Evolutionary conservation across 306 rosid species (phyloP).

Genomic region (Lupinus albus): DNA sequence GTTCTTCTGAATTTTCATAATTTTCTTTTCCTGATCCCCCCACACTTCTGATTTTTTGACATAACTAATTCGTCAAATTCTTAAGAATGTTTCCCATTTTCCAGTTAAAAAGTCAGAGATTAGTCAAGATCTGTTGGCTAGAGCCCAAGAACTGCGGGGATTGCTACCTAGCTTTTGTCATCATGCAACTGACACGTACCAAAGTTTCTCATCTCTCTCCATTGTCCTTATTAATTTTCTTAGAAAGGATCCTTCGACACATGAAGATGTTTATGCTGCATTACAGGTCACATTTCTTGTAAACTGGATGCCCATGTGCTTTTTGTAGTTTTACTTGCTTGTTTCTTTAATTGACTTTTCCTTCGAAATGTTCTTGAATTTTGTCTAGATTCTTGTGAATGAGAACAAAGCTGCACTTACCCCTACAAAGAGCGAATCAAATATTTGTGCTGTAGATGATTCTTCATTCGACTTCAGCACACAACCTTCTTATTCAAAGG

Average conservation of each 20-base stretch:
- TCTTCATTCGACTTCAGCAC: slow-evolving; percentile 44
- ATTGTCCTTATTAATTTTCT: slow-evolving; percentile 63
- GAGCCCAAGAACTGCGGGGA: slow-evolving; percentile 65
- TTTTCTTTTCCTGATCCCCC: too few relatives aligned
- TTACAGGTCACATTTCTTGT: slow-evolving; percentile 65
- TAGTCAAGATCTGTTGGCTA: slow-evolving; percentile 60
- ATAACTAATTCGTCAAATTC: not conserved
- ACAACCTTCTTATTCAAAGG: slow-evolving; percentile 67
- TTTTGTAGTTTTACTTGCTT: slow-evolving; percentile 33
- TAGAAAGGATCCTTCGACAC: slow-evolving; percentile 72
- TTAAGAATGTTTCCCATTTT: slow-evolving; percentile 26
- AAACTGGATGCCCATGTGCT: slow-evolving; percentile 22
- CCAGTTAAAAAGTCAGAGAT: slow-evolving; percentile 55
- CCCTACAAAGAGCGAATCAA: slow-evolving; percentile 43
- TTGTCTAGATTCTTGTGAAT: slow-evolving; percentile 72
- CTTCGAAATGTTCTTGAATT: slow-evolving; percentile 32
- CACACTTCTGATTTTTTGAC: too few relatives aligned
- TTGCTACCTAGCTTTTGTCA: slow-evolving; percentile 88
- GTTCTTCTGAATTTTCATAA: too few relatives aligned
- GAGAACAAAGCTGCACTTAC: slow-evolving; percentile 69
- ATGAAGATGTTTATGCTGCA: slow-evolving; percentile 64
- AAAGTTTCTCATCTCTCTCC: slow-evolving; percentile 53
- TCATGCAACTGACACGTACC: slow-evolving; percentile 68
- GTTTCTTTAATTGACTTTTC: slow-evolving; percentile 3
- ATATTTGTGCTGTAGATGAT: slow-evolving; percentile 38